phyloP scores from a whole-genome alignment of 495 filamentous ascomycete genomes.

The Aspergillus ostianus region DNA sequence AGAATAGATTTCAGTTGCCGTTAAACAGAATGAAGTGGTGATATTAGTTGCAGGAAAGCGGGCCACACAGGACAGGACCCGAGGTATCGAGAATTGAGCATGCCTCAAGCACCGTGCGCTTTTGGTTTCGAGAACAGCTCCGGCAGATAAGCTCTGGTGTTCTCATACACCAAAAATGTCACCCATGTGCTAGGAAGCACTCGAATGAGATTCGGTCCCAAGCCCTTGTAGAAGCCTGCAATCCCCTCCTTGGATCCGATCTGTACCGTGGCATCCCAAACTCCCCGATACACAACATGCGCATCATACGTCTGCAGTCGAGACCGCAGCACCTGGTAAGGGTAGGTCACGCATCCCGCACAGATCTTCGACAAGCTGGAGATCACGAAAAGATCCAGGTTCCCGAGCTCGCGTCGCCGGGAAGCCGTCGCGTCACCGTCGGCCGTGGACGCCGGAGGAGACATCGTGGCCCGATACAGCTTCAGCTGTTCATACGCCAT shows the following conservation, averaged over 20 bases:
- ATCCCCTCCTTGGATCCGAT: conserved; percentile 78
- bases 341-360: conserved; percentile 85
- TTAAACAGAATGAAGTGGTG: background rate
- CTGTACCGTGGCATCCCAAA: conserved; percentile 66
- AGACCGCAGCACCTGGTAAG: conserved; percentile 86
- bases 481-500: conserved; percentile 91
- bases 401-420: conserved; percentile 52
- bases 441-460: conserved; percentile 1
- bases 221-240: conserved; percentile 87
- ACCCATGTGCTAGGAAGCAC: conserved; percentile 95
- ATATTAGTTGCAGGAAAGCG: background rate
- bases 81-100: background rate
- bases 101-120: background rate
- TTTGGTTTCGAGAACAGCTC: conserved; percentile 9
- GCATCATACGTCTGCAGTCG: conserved; percentile 88
- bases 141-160: conserved; percentile 59
- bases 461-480: conserved; percentile 43
- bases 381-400: conserved; percentile 72
- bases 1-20: background rate
- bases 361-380: conserved; percentile 83
- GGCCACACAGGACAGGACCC: background rate
- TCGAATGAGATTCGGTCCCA: conserved; percentile 81
- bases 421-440: conserved; percentile 1
- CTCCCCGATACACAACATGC: conserved; percentile 58
- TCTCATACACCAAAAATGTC: conserved; percentile 98